Evolutionary conservation across 2,329 filamentous ascomycete genomes (phyloP).

Genomic region (Colletotrichum cordylinicola): DNA sequence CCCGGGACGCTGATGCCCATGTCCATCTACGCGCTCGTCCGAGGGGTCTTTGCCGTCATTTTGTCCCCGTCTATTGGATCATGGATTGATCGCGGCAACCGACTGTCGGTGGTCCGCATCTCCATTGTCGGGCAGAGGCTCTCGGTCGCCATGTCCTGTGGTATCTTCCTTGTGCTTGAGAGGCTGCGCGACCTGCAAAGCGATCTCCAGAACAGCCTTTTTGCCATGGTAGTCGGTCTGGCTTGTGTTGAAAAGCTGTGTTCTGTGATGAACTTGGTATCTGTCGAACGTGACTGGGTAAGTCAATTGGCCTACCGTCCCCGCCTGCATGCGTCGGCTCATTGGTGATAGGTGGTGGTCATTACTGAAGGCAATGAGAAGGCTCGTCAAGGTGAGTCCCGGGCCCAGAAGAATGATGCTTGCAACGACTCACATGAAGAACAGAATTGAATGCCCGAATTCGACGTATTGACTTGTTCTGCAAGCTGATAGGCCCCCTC

Average conservation of each 20-base stretch:
- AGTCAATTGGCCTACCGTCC: background rate
- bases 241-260: conserved; percentile 37
- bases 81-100: conserved; percentile 61
- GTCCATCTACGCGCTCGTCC: conserved; percentile 71
- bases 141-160: conserved; percentile 53
- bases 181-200: background rate
- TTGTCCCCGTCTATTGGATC: conserved; percentile 64
- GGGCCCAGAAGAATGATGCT: fast-evolving
- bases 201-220: conserved; percentile 27
- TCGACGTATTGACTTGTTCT: conserved; percentile 63
- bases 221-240: conserved; percentile 50
- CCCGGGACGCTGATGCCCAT: conserved; percentile 67
- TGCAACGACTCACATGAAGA: background rate
- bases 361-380: conserved; percentile 46
- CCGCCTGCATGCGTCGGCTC: background rate
- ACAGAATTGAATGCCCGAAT: conserved; percentile 55
- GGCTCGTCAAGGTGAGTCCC: conserved; percentile 24
- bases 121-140: conserved; percentile 54
- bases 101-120: conserved; percentile 53
- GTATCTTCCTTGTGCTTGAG: conserved; percentile 44
- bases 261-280: background rate
- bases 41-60: conserved; percentile 62
- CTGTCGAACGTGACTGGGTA: background rate
- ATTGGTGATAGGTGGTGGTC: conserved; percentile 43
- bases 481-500: conserved; percentile 61